Percentiles rank a stretch among this genome's conserved stretches.
Conservation (phyloP, 2,329 filamentous ascomycete species). For the Fusarium mundagurra region DNA sequence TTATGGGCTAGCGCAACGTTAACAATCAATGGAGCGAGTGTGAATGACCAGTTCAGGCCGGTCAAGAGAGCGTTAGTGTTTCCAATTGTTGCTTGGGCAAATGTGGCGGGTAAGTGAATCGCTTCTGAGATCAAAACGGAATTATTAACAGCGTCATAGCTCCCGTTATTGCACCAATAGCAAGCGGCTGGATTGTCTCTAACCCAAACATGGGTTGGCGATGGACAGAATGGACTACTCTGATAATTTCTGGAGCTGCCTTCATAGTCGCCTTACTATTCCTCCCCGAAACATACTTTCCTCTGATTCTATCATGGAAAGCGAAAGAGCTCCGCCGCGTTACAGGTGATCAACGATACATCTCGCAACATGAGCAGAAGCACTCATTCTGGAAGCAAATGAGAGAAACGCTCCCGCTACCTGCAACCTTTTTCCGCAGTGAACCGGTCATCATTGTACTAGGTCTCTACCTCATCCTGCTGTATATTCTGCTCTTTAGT, state of each 20-base stretch:
- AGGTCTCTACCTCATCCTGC: constrained; percentile 59
- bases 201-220: constrained; percentile 53
- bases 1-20: constrained; percentile 2
- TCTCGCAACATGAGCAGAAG: constrained; percentile 70
- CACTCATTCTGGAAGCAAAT: constrained; percentile 60
- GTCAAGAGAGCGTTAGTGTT: background rate
- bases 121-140: no score
- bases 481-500: constrained; percentile 64
- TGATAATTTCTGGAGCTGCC: constrained; percentile 69
- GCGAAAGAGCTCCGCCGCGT: constrained; percentile 66
- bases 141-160: background rate
- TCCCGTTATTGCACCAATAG: background rate
- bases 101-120: background rate
- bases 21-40: background rate
- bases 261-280: constrained; percentile 64
- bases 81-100: background rate
- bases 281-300: constrained; percentile 72
- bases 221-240: constrained; percentile 70
- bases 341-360: constrained; percentile 68
- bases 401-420: constrained; percentile 53
- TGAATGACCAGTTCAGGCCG: background rate
- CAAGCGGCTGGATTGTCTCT: background rate
- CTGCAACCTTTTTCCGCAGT: constrained; percentile 51
- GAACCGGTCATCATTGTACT: constrained; percentile 54
- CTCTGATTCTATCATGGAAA: constrained; percentile 66